These are phyloP conservation scores for Lentithecium fluviatile DNA, from an alignment of 495 filamentous ascomycete species.

Conservation along the genomic window DNA sequence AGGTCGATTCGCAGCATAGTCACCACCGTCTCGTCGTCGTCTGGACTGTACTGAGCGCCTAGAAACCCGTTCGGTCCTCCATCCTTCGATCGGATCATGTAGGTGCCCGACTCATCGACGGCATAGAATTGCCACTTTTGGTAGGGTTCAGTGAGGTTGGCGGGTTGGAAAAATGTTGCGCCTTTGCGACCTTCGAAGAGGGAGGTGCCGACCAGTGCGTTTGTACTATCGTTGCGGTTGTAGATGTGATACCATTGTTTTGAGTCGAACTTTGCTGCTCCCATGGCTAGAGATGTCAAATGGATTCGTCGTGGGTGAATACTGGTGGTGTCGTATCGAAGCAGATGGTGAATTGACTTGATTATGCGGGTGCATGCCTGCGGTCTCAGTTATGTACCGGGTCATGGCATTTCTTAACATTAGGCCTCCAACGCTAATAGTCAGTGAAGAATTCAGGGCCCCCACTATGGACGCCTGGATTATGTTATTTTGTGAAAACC, in stretches of 20 bases:
- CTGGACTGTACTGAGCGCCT: constrained; percentile 6
- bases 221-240: neutral
- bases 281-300: too few relatives aligned
- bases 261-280: constrained; percentile 26
- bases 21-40: constrained; percentile 6
- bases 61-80: constrained; percentile 13
- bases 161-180: constrained; percentile 9
- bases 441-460: too few relatives aligned
- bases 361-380: too few relatives aligned
- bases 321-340: too few relatives aligned
- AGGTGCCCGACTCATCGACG: constrained; percentile 10
- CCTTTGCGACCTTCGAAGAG: constrained; percentile 5
- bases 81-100: constrained; percentile 17
- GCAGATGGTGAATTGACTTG: too few relatives aligned
- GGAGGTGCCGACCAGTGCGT: constrained; percentile 7
- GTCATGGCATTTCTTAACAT: too few relatives aligned
- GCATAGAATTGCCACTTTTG: constrained; percentile 26
- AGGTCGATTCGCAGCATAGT: constrained; percentile 4
- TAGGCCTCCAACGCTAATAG: too few relatives aligned
- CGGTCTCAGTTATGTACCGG: too few relatives aligned
- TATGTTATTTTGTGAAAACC: too few relatives aligned
- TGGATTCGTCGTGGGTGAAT: too few relatives aligned
- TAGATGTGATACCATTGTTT: constrained; percentile 28
- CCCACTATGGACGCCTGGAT: too few relatives aligned
- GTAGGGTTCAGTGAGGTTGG: neutral